Evolutionary conservation across 2,329 filamentous ascomycete species (phyloP).

Genomic region (Emmonsiellopsis sp.): DNA sequence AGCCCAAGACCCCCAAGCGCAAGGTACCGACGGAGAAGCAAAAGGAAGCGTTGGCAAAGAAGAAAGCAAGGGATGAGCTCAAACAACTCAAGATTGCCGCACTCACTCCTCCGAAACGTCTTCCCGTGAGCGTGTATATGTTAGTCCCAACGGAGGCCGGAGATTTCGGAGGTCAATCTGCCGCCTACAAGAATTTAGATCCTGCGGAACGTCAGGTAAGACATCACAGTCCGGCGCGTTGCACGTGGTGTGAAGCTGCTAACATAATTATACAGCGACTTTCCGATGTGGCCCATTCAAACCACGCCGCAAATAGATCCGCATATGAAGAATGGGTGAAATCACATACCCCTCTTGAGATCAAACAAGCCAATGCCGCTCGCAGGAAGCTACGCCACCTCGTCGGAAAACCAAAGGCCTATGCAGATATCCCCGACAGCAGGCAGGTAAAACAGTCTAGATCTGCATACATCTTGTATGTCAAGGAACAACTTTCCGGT

Average conservation of each 20-base stretch:
- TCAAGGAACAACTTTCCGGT: conserved; percentile 20
- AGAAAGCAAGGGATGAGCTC: conserved; percentile 21
- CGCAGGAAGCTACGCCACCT: conserved; percentile 31
- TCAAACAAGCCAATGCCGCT: conserved; percentile 51
- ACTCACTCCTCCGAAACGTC: conserved; percentile 27
- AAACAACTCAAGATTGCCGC: conserved; percentile 27
- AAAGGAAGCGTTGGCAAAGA: conserved; percentile 18
- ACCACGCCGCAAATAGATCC: conserved; percentile 34
- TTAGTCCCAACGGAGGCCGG: conserved; percentile 17
- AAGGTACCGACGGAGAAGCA: conserved; percentile 25
- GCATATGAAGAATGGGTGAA: conserved; percentile 48
- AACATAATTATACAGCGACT: conserved; percentile 37
- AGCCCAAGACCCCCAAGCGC: conserved; percentile 16
- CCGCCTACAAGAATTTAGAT: conserved; percentile 25
- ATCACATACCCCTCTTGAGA: conserved; percentile 47
- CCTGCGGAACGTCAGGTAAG: conserved; percentile 29
- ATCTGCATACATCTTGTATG: conserved; percentile 37
- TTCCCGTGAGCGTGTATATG: conserved; percentile 18
- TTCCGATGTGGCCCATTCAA: conserved; percentile 42
- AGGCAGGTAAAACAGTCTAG: conserved; percentile 40
- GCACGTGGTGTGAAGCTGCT: not conserved
- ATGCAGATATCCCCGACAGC: conserved; percentile 41
- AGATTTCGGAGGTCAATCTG: conserved; percentile 9
- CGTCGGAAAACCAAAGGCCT: conserved; percentile 12
- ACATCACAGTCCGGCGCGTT: not conserved